Percentiles rank a stretch among this genome's conserved stretches.
Evolutionary conservation across 2,329 filamentous ascomycete genomes (phyloP).

Genomic region (Apiospora koreana): DNA sequence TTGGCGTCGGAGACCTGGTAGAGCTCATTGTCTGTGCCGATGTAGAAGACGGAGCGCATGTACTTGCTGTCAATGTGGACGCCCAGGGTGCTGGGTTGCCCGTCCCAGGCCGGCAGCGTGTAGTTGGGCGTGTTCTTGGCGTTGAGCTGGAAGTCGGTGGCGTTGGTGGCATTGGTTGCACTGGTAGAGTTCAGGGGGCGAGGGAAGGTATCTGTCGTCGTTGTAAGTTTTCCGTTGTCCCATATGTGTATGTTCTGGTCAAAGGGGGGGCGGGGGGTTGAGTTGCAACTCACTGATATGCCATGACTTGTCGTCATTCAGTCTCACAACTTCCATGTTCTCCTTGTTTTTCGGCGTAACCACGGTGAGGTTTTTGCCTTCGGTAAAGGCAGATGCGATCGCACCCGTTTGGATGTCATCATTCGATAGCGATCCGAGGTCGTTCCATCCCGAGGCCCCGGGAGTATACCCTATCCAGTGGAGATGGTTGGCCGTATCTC

Average conservation of each 20-base stretch:
- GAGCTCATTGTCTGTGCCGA: conserved; percentile 38
- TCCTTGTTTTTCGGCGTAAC: conserved; percentile 32
- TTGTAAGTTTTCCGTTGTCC: background rate
- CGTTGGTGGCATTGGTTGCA: conserved; percentile 27
- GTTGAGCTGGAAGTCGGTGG: conserved; percentile 21
- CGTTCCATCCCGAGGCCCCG: conserved; percentile 28
- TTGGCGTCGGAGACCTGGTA: conserved; percentile 33
- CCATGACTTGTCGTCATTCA: conserved; percentile 32
- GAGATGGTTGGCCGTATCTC: conserved; percentile 33
- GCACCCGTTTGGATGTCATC: conserved; percentile 29
- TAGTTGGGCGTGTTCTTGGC: conserved; percentile 24
- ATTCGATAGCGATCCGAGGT: conserved; percentile 33
- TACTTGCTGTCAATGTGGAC: conserved; percentile 29
- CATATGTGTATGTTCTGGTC: background rate
- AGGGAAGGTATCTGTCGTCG: conserved; percentile 33
- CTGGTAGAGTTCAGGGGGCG: conserved; percentile 28
- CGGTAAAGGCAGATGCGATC: conserved; percentile 31
- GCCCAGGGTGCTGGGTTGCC: conserved; percentile 28
- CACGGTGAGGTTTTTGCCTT: conserved; percentile 35
- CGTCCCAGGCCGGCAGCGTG: conserved; percentile 33
- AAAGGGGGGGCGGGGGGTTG: background rate
- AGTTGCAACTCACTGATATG: conserved; percentile 30
- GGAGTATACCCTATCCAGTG: conserved; percentile 34
- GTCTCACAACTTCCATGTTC: conserved; percentile 34
- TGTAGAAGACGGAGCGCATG: conserved; percentile 37